Conservation (phyloP, 768 basidiomycete genomes). For the Cystofilobasidium macerans region DNA sequence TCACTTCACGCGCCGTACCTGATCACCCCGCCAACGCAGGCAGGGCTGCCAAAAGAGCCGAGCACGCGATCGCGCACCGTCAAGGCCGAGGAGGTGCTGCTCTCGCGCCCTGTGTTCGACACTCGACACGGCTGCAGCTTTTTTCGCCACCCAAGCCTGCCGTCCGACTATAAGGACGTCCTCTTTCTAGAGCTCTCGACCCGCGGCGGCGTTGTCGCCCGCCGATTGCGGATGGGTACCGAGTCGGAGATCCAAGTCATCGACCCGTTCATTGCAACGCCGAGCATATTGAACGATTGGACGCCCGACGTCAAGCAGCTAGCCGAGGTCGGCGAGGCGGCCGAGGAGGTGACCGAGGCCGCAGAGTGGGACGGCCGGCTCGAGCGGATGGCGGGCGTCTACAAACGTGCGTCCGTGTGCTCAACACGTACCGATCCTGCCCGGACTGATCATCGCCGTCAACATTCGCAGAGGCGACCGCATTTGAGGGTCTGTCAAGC, state of each 20-base stretch:
- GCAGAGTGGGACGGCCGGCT: constrained; percentile 6
- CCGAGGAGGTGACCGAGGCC: background rate
- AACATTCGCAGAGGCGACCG: background rate
- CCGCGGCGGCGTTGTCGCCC: background rate
- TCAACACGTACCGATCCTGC: too few species aligned
- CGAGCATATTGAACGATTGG: background rate
- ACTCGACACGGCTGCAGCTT: constrained; percentile 7
- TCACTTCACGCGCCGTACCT: constrained; percentile 17
- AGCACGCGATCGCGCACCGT: constrained; percentile 16
- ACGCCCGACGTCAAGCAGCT: background rate
- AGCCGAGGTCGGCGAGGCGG: background rate
- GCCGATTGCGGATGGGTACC: constrained; percentile 4
- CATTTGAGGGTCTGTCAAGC: background rate
- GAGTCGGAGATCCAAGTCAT: constrained; percentile 7
- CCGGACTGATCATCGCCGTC: too few species aligned
- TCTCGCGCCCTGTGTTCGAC: constrained; percentile 22
- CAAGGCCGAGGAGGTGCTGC: constrained; percentile 29
- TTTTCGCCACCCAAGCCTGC: constrained; percentile 16
- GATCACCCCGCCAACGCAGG: background rate
- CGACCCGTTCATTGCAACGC: background rate
- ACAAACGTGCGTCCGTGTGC: constrained; percentile 1
- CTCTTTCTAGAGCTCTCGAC: constrained; percentile 15
- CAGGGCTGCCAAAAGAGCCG: background rate
- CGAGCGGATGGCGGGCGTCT: constrained; percentile 1
- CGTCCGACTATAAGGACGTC: constrained; percentile 1